Evolutionary conservation across 148 eudicot species (phyloP).

Genomic region (Simmondsia chinensis): DNA sequence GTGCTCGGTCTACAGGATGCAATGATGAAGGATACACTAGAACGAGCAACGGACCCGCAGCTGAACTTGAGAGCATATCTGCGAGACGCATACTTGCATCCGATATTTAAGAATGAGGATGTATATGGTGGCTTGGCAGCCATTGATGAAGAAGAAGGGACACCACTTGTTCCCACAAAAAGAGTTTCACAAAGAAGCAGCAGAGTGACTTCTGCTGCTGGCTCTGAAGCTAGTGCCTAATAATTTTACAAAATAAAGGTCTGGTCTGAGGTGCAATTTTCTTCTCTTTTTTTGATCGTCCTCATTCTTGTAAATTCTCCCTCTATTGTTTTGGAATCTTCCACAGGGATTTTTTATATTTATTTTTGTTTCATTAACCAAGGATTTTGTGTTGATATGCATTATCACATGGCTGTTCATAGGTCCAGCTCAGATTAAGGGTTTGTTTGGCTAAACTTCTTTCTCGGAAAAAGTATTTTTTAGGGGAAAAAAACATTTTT

Average conservation of each 20-base stretch:
- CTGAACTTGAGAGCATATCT: slow-evolving; percentile 71
- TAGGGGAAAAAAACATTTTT: no score
- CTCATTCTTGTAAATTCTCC: no score
- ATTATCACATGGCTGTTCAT: no score
- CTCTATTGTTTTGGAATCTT: no score
- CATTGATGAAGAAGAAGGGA: slow-evolving; percentile 59
- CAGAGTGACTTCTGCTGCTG: slow-evolving; percentile 29
- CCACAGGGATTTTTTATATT: no score
- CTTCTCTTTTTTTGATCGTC: no score
- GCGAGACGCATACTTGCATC: slow-evolving; percentile 73
- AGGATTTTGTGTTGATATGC: no score
- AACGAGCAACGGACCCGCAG: slow-evolving; percentile 74
- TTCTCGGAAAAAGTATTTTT: no score
- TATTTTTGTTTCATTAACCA: no score
- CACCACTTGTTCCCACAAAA: slow-evolving; percentile 63
- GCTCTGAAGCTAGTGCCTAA: slow-evolving; percentile 23
- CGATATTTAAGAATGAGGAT: slow-evolving; percentile 58
- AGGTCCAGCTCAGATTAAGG: no score
- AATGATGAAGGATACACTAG: slow-evolving; percentile 82
- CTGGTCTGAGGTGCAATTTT: no score
- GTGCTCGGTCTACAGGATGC: slow-evolving; percentile 92
- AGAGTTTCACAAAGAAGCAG: slow-evolving; percentile 51
- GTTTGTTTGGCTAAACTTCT: no score
- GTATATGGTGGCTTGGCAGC: slow-evolving; percentile 14
- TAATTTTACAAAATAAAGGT: background rate